Base-by-base conservation (phyloP, 2,329 filamentous ascomycete species). In the Ophiostoma montium region DNA sequence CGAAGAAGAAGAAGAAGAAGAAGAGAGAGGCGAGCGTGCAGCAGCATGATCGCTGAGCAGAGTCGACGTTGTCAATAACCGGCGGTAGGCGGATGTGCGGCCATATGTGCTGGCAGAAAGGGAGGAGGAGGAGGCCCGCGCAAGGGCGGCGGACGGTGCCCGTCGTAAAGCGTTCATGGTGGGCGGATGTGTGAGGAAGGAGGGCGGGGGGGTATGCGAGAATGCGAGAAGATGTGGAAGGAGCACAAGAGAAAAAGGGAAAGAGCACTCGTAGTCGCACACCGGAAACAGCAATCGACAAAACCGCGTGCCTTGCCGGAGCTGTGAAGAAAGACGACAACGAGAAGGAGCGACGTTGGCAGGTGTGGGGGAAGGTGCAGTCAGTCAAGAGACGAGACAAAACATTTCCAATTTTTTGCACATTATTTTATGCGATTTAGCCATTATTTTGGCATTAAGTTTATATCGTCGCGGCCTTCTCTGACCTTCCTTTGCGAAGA, bases 11-110 rank as follows among this genome's bases (percentile, higher is more conserved):
- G 18, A 59, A 15, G 65, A 55, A 55, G 45, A 48, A 48, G 57
- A 56, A 57, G 54, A 57, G 55, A 57, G 58, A 39, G 56, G 53
- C 50, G 56, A 55, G 58, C 59, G 57, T 43, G 52, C 39, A 31
- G 42, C 39, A 30, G 35, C 46, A 41, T 55, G 50, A 47, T 27
- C 32, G 43, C 32, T 27, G 41, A 13, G 23, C 23, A 27, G 50
- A 11, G 50, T 32, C 18, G 47, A 46, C 36, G 52, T 58, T 12
- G 62, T 64, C 49, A 65, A 46, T 69, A 75, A 67, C 63, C 71
- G 67, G 58, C 67, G 63, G 55, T 69, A 71, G 19, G 70, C 68
- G 50, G 70, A 70, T 48, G 68, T 67, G 64, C 67, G 70, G 61
- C 67, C 63, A 54, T 53, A 38, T 39, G 51, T 47, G 50, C 64